These are phyloP conservation scores for Peronosclerospora sorghi DNA, from an alignment of 352 stramenopile genomes.

Conservation along the genomic window DNA sequence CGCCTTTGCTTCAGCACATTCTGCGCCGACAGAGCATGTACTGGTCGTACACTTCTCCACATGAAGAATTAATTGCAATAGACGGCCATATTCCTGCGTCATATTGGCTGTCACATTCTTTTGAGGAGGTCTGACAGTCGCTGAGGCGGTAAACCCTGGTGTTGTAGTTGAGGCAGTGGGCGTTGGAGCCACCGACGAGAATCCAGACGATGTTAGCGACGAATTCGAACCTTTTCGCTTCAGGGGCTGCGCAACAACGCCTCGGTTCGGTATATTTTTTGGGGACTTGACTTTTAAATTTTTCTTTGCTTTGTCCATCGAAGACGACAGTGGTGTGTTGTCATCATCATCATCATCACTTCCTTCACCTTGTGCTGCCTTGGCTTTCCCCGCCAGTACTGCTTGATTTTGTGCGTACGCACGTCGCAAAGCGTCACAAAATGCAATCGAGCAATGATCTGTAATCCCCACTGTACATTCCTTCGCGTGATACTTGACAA, in stretches of 20 bases:
- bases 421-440: conserved; percentile 63
- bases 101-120: conserved; percentile 49
- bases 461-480: conserved; percentile 49
- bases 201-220: conserved; percentile 12
- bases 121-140: conserved; percentile 20
- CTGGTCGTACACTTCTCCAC: conserved; percentile 67
- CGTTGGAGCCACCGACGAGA: conserved; percentile 12
- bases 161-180: conserved; percentile 1
- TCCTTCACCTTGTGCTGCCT: conserved; percentile 14
- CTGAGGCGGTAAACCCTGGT: not conserved
- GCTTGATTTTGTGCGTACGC: conserved; percentile 41
- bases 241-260: not conserved
- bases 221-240: conserved; percentile 19
- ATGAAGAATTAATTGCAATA: conserved; percentile 80
- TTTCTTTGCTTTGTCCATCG: conserved; percentile 58
- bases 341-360: conserved; percentile 59
- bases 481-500: conserved; percentile 80
- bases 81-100: conserved; percentile 70
- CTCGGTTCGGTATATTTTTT: conserved; percentile 26
- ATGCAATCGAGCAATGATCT: conserved; percentile 75
- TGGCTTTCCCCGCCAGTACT: conserved; percentile 21
- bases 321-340: conserved; percentile 58
- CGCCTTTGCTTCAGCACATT: conserved; percentile 64
- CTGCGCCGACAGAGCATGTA: conserved; percentile 51
- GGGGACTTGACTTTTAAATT: conserved; percentile 48